Base-by-base conservation (phyloP, 2,329 filamentous ascomycete genomes). In the Fusarium denticulatum region DNA sequence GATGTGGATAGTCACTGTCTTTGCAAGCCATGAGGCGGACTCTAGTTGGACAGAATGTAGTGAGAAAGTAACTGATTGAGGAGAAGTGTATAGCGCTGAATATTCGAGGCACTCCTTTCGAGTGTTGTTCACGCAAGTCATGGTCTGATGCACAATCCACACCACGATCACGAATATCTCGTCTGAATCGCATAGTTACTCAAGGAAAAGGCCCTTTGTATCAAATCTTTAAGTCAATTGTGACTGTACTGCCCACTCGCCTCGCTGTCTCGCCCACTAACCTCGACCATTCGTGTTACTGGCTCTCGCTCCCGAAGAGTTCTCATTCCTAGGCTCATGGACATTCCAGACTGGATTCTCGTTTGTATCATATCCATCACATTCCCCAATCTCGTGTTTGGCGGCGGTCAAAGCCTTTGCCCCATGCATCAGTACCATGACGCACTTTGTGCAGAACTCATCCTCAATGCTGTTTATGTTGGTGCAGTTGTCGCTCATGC, bases 21-120 rank as follows among this genome's bases (percentile, higher is more conserved):
- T 13, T 28, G 18, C 3, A 46, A 22, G 8, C 3, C 3, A 22
- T 5, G 13, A 22, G 6, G 22, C 2, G 22, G 6, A 28, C 11
- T 28, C 0, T 0, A 28, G 5, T 16, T 15, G 20, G 12, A 22
- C 0, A 2, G 3, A 0, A 0, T 5, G 3, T 4, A 15, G 18
- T 15, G 4, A 3, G 2, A 12, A 22, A 11, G 8, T 0, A 13
- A 7, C 16, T 11, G 0, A 4, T 3, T 6, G 15, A 6, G 13
- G 3, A 13, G 7, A 12, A 15, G 6, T 22, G 13, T 12, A 16
- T 6, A 11, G 8, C 45, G 0, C 26, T 28, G 45, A 47, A 22
- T 22, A 3, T 15, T 22, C 2, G 13, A 15, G 45, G 20, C 4
- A 22, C 13, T 22, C 18, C 45, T 22, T 22, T 47, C 3, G 13